Percentiles rank a stretch among this genome's conserved stretches.
Conservation (phyloP, 176 grass and related monocot genomes). For the barley (Hordeum vulgare) region MorexV3_pseudomolecules_assembly NC_058522.1:446051205-446051704, state of each 20-base stretch:
- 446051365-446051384: too few relatives aligned
- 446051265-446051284: too few relatives aligned
- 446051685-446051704: conserved; percentile 66
- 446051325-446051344: too few relatives aligned
- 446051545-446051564: neutral
- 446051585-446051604: neutral
- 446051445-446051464: neutral
- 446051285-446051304: too few relatives aligned
- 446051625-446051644: conserved; percentile 94
- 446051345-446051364: too few relatives aligned
- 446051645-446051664: conserved; percentile 82
- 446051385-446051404: too few relatives aligned
- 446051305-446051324: too few relatives aligned
- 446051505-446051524: neutral
- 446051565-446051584: neutral
- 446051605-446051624: conserved; percentile 30
- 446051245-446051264: too few relatives aligned
- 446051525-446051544: neutral
- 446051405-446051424: too few relatives aligned
- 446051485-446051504: neutral
- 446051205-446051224: too few relatives aligned
- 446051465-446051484: neutral
- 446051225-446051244: too few relatives aligned
- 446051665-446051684: conserved; percentile 69
- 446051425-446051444: too few relatives aligned